Conservation (phyloP, 495 filamentous ascomycete genomes). For the Clavariopsis aquatica region DNA sequence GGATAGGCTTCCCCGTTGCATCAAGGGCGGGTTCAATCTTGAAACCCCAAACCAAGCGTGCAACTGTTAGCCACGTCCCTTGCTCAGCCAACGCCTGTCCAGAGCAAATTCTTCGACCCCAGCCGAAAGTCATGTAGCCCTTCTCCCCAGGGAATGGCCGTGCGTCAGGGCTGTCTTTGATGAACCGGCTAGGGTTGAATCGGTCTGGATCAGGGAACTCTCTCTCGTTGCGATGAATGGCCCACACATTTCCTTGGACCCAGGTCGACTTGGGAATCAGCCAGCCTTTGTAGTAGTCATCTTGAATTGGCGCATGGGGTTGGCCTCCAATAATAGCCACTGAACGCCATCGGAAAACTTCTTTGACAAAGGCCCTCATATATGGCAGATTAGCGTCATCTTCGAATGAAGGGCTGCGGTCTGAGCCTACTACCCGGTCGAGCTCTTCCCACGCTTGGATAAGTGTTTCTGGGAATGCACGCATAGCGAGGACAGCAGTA, state of each 20-base stretch:
- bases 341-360: slow-evolving; percentile 44
- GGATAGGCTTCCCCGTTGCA: slow-evolving; percentile 52
- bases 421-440: slow-evolving; percentile 41
- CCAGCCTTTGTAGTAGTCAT: slow-evolving; percentile 45
- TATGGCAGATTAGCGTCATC: slow-evolving; percentile 42
- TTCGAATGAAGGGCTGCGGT: slow-evolving; percentile 41
- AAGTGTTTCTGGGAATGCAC: slow-evolving; percentile 42
- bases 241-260: slow-evolving; percentile 47
- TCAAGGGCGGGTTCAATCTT: slow-evolving; percentile 51
- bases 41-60: slow-evolving; percentile 45
- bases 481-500: slow-evolving; percentile 44
- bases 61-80: slow-evolving; percentile 46
- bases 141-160: slow-evolving; percentile 60
- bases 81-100: slow-evolving; percentile 51
- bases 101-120: slow-evolving; percentile 46
- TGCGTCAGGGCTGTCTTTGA: slow-evolving; percentile 43
- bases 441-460: slow-evolving; percentile 44
- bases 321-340: slow-evolving; percentile 47
- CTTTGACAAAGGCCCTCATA: slow-evolving; percentile 43
- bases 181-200: slow-evolving; percentile 44
- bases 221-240: slow-evolving; percentile 49
- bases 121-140: slow-evolving; percentile 66
- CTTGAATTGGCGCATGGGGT: slow-evolving; percentile 43
- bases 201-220: slow-evolving; percentile 51
- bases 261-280: slow-evolving; percentile 43